Percentiles rank a stretch among this genome's conserved stretches.
Evolutionary conservation across 352 stramenopile genomes (phyloP).

Genomic region (Globisporangium spinosum): DNA sequence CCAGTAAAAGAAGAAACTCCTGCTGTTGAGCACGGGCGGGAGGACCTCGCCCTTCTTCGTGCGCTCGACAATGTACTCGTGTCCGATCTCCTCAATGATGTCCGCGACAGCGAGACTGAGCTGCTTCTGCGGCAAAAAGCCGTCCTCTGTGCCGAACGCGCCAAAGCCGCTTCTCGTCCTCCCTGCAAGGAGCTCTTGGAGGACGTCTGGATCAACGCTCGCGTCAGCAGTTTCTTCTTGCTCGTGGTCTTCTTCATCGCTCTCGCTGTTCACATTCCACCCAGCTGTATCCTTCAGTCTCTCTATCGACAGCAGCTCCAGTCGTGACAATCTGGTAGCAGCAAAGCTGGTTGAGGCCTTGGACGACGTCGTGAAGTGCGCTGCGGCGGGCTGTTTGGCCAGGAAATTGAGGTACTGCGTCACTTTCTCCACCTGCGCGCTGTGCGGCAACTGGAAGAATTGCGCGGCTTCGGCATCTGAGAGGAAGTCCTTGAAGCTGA

Average conservation of each 20-base stretch:
- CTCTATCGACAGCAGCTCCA: slow-evolving; percentile 1
- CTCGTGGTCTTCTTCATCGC: neutral
- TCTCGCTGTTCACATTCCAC: slow-evolving; percentile 1
- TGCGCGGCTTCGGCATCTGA: slow-evolving; percentile 32
- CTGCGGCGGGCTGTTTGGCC: slow-evolving; percentile 33
- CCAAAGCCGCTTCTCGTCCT: slow-evolving; percentile 68
- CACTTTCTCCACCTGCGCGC: slow-evolving; percentile 53
- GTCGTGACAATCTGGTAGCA: neutral
- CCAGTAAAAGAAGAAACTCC: slow-evolving; percentile 86
- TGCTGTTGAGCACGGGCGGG: slow-evolving; percentile 62
- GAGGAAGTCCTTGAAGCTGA: slow-evolving; percentile 66
- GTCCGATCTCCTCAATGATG: slow-evolving; percentile 48
- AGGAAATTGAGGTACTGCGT: slow-evolving; percentile 66
- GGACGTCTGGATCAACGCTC: slow-evolving; percentile 18
- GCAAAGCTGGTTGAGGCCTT: slow-evolving; percentile 56
- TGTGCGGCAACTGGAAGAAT: slow-evolving; percentile 55
- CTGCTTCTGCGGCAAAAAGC: slow-evolving; percentile 58
- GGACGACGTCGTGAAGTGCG: slow-evolving; percentile 50
- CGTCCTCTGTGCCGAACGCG: slow-evolving; percentile 55
- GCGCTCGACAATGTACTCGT: slow-evolving; percentile 66
- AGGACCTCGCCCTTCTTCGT: slow-evolving; percentile 39
- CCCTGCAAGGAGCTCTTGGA: slow-evolving; percentile 37
- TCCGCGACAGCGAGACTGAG: slow-evolving; percentile 62
- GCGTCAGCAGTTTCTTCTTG: neutral
- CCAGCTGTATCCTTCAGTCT: neutral